A percentile compares a stretch with the other conserved stretches of the same genome.
Evolutionary conservation across 768 basidiomycete genomes (phyloP).

Genomic region (Zangia roseola): DNA sequence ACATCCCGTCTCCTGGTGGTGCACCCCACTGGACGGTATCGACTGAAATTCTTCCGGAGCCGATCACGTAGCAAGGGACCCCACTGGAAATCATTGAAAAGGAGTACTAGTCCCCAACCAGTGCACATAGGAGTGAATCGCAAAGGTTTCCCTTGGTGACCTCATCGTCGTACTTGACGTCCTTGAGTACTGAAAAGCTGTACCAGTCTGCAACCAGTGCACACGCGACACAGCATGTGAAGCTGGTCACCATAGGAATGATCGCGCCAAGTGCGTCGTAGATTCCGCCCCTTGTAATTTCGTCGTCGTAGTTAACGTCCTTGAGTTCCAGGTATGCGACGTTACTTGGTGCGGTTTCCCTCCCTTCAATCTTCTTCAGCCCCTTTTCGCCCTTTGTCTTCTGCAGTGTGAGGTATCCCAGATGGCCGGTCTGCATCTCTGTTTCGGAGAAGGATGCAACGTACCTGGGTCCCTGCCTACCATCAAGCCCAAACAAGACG

Average conservation of each 20-base stretch:
- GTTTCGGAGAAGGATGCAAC: conserved; percentile 29
- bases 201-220: no score
- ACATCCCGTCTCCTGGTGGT: conserved; percentile 34
- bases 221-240: no score
- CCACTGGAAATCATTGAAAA: conserved; percentile 36
- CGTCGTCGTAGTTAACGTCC: no score
- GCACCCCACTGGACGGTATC: conserved; percentile 14
- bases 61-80: conserved; percentile 27
- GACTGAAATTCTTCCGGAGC: conserved; percentile 27
- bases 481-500: conserved; percentile 30
- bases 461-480: conserved; percentile 28
- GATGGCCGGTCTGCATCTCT: conserved; percentile 28
- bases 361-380: not conserved
- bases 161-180: conserved; percentile 18
- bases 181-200: no score
- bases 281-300: no score
- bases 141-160: conserved; percentile 1
- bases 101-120: conserved; percentile 29
- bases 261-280: no score
- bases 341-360: conserved; percentile 14
- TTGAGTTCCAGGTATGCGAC: conserved; percentile 25
- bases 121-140: conserved; percentile 24
- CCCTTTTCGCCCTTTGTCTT: conserved; percentile 3
- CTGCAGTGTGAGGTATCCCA: conserved; percentile 28
- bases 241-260: no score